Percentiles rank a stretch among this genome's conserved stretches.
phyloP scores from a whole-genome alignment of 192 early-diverging fungal genomes.

The Umbelopsis sp. region DNA sequence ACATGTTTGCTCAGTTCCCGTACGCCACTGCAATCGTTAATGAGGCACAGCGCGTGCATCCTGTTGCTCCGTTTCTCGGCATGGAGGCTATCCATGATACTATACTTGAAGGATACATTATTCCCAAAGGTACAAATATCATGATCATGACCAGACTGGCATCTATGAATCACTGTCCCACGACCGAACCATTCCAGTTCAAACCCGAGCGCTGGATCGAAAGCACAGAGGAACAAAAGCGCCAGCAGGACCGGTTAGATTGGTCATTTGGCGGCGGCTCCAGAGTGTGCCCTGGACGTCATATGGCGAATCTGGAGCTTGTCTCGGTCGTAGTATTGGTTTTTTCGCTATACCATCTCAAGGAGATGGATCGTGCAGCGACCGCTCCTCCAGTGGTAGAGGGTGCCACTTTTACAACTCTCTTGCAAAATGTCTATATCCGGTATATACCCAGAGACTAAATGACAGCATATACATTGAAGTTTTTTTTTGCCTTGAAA shows the following conservation, averaged over 20 bases:
- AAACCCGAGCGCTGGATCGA: slow-evolving; percentile 27
- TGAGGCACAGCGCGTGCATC: slow-evolving; percentile 1
- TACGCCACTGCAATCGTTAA: slow-evolving; percentile 10
- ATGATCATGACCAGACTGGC: background rate
- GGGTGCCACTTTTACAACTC: slow-evolving; percentile 2
- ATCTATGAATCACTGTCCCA: slow-evolving; percentile 6
- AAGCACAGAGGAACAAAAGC: background rate
- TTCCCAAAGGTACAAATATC: slow-evolving; percentile 7
- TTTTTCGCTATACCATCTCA: background rate
- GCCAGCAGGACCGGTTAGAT: background rate
- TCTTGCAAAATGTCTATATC: slow-evolving; percentile 10
- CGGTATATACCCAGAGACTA: background rate
- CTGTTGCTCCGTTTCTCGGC: slow-evolving; percentile 5
- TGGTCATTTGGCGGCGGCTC: slow-evolving; percentile 7
- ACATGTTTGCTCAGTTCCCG: background rate
- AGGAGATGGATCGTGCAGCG: background rate
- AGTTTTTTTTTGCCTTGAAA: too few species aligned
- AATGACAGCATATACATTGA: background rate
- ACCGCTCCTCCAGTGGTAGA: background rate
- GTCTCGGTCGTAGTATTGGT: background rate
- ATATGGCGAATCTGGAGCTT: slow-evolving; percentile 21
- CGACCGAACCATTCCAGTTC: slow-evolving; percentile 10
- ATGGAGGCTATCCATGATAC: slow-evolving; percentile 11
- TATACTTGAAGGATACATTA: background rate
- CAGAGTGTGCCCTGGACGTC: slow-evolving; percentile 15